Percentiles rank a stretch among this genome's conserved stretches.
Conservation (phyloP, 805 yeast genomes). For the Spathaspora arborariae region DNA sequence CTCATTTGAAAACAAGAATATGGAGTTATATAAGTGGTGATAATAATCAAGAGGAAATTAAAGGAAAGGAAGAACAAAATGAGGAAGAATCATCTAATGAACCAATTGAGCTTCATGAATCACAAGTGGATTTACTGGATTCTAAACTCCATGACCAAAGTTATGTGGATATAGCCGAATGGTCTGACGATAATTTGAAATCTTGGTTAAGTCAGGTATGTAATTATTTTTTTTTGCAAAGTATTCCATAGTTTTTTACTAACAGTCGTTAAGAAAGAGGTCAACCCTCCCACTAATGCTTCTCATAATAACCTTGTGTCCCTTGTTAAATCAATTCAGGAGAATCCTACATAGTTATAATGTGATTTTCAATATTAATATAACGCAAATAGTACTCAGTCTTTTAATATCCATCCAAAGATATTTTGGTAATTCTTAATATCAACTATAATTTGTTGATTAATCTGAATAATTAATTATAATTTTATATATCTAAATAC, state of each 20-base stretch:
- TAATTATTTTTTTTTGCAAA: constrained; percentile 9
- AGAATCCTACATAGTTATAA: constrained; percentile 19
- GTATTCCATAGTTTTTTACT: constrained; percentile 2
- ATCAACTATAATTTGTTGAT: not conserved
- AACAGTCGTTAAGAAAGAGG: constrained; percentile 39
- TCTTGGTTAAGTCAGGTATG: constrained; percentile 38
- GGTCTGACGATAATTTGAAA: constrained; percentile 35
- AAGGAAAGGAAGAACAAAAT: constrained; percentile 10
- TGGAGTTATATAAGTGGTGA: constrained; percentile 20
- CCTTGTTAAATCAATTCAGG: constrained; percentile 42
- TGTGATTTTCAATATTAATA: constrained; percentile 15
- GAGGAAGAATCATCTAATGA: constrained; percentile 13
- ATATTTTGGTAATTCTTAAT: not conserved
- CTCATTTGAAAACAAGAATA: constrained; percentile 39
- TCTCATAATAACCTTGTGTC: constrained; percentile 44
- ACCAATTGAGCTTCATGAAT: constrained; percentile 18
- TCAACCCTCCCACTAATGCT: constrained; percentile 43
- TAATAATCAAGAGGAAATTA: constrained; percentile 8
- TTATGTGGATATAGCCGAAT: constrained; percentile 26
- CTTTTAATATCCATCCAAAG: constrained; percentile 1
- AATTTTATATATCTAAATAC: not conserved
- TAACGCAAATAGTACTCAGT: constrained; percentile 12
- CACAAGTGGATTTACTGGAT: constrained; percentile 4
- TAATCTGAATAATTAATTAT: not conserved
- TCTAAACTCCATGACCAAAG: constrained; percentile 10